phyloP scores from a whole-genome alignment of 257 asterid species.

The Scutellaria galericulata region DNA sequence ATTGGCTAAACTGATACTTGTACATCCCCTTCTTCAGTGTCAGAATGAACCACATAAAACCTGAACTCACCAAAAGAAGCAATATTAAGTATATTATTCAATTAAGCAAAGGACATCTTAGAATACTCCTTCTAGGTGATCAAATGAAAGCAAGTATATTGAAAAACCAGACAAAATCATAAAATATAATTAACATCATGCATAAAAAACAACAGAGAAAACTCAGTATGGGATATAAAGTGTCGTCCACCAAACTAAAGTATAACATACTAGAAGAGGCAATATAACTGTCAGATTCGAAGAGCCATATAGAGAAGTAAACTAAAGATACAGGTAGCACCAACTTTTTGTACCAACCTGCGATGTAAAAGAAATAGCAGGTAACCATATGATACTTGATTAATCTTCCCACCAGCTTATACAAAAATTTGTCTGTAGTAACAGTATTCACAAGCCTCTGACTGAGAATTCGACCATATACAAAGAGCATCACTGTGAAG shows the following conservation, averaged over 20 bases:
- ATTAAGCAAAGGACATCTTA: conserved; percentile 12
- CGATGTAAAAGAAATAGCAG: conserved; percentile 83
- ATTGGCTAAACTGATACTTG: conserved; percentile 94
- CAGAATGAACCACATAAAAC: conserved; percentile 95
- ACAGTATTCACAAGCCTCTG: conserved; percentile 93
- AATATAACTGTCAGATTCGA: neutral
- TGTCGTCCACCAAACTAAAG: conserved; percentile 21
- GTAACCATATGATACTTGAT: conserved; percentile 96
- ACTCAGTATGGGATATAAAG: conserved; percentile 16
- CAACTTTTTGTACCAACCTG: conserved; percentile 59
- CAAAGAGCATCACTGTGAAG: conserved; percentile 93
- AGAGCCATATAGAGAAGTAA: conserved; percentile 18
- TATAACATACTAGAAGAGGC: conserved; percentile 20
- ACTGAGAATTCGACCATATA: conserved; percentile 89
- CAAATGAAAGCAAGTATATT: neutral
- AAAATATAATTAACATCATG: neutral
- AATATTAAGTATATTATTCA: conserved; percentile 19
- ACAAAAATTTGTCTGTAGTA: conserved; percentile 67
- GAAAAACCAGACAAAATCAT: conserved; percentile 7
- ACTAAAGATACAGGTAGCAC: conserved; percentile 15
- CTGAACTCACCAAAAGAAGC: conserved; percentile 47
- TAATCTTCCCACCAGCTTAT: conserved; percentile 74
- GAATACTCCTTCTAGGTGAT: neutral
- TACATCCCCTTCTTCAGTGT: conserved; percentile 88
- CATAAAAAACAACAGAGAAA: neutral